Conservation (phyloP, 106 monocot species). For the Acorus gramineus region DNA sequence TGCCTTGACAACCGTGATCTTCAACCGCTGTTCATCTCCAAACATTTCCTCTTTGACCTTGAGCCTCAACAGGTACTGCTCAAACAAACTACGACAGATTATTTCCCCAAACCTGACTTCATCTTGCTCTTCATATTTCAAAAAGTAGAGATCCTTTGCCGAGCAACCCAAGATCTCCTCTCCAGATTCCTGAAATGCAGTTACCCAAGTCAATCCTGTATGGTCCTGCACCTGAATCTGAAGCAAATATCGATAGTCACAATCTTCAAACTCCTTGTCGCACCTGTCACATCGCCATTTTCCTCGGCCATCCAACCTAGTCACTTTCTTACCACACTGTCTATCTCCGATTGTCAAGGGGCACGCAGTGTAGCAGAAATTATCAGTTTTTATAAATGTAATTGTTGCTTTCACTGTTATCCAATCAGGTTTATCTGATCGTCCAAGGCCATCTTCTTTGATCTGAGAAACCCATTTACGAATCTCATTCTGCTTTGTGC, state of each 20-base stretch:
- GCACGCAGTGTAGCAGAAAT: conserved; percentile 89
- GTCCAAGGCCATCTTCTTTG: conserved; percentile 89
- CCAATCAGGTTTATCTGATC: conserved; percentile 88
- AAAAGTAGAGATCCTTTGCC: conserved; percentile 54
- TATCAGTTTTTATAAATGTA: conserved; percentile 76
- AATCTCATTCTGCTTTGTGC: conserved; percentile 27
- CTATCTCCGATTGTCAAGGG: conserved; percentile 74
- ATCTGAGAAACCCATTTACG: conserved; percentile 78
- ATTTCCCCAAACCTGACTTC: conserved; percentile 54
- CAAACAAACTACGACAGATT: conserved; percentile 44
- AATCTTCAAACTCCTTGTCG: conserved; percentile 63
- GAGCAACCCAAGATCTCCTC: conserved; percentile 73
- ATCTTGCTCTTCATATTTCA: conserved; percentile 58
- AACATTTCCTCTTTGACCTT: conserved; percentile 87
- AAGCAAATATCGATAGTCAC: conserved; percentile 91
- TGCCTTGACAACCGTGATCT: conserved; percentile 61
- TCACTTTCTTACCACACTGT: conserved; percentile 77
- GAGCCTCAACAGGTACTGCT: conserved; percentile 61
- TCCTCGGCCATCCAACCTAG: conserved; percentile 20
- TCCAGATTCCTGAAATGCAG: conserved; percentile 89
- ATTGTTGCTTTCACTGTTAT: conserved; percentile 68
- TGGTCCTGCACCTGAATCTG: conserved; percentile 93
- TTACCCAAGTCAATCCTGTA: conserved; percentile 69
- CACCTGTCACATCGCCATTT: conserved; percentile 81
- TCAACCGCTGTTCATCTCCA: conserved; percentile 77